These are phyloP conservation scores for Arxiozyma slooffiae DNA, from an alignment of 1,139 yeast species.

Conservation along the genomic window DNA sequence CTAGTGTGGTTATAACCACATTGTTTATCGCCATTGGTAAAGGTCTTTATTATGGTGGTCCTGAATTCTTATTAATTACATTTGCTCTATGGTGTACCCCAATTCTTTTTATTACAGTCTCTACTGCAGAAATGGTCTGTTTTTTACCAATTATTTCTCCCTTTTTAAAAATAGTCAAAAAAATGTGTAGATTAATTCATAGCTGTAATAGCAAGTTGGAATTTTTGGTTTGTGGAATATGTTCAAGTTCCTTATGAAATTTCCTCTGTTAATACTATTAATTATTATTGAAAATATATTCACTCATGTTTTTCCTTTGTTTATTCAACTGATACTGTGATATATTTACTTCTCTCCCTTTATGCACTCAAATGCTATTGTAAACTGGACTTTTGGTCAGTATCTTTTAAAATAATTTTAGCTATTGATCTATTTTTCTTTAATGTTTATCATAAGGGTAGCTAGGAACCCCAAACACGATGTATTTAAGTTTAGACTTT, in stretches of 20 bases:
- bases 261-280: constrained; percentile 66
- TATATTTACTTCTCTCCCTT: constrained; percentile 53
- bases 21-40: constrained; percentile 65
- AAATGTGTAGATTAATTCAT: constrained; percentile 57
- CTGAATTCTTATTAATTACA: constrained; percentile 63
- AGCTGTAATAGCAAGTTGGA: constrained; percentile 72
- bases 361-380: constrained; percentile 70
- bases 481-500: constrained; percentile 57
- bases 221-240: constrained; percentile 68
- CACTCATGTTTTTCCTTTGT: constrained; percentile 57
- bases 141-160: constrained; percentile 67
- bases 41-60: constrained; percentile 63
- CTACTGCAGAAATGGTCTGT: constrained; percentile 77
- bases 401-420: constrained; percentile 60
- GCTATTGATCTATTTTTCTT: constrained; percentile 65
- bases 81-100: constrained; percentile 53
- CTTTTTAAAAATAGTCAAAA: constrained; percentile 45
- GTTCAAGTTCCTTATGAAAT: constrained; percentile 74
- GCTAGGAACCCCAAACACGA: constrained; percentile 71
- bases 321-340: constrained; percentile 53
- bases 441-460: constrained; percentile 69
- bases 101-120: constrained; percentile 55
- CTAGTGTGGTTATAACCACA: constrained; percentile 83
- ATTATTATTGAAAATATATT: constrained; percentile 72
- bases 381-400: constrained; percentile 72